Base-by-base conservation (phyloP, 768 basidiomycete genomes). In the Pilatotrama ljubarskyi region DNA sequence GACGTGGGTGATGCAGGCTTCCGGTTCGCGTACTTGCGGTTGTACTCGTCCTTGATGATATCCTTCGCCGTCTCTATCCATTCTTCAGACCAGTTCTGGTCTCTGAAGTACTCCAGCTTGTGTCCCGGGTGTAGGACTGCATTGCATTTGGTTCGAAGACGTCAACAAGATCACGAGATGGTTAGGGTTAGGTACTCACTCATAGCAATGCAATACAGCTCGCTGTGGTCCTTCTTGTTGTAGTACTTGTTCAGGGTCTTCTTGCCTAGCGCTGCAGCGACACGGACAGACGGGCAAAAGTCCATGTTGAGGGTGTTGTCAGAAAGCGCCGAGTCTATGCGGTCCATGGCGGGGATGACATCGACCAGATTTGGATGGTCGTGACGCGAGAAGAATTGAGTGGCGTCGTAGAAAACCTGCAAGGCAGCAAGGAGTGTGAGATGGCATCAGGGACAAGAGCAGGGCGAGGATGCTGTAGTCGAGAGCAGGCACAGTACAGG, bases 261-360 rank as follows among this genome's bases (percentile, higher is more conserved):
- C 46, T 69, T 69, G 8, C 65, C 68, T 2, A 72, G 54, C 0
- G 7, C 18, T 1, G 70, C 24, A 0, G 66, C 48, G 1, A 61
- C 59, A 1, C 15, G 29, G 38, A 66, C 61, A 8, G 37, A 51
- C 5, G 64, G 42, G 17, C n/a, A n/a, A n/a, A n/a, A n/a, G n/a
- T n/a, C n/a, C n/a, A n/a, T n/a, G n/a, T 18, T 22, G 46, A 22
- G 20, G 13, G 24, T 25, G 44, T 41, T 22, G n/a, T n/a, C 29
- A 25, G 11, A 43, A 9, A 3, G 38, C 63, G 14, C 64, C 61
- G 22, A 73, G 64, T n/a, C 51, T 49, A 73, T 66, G 17, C 58
- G 63, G 32, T 72, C 70, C 69, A 72, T 73, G 13, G 69, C 67
- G 2, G 65, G 72, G 32, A 73, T 70, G 10, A 70, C 67, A 11